phyloP scores from a whole-genome alignment of 352 stramenopile species.

The Globisporangium uncinulatum region DNA sequence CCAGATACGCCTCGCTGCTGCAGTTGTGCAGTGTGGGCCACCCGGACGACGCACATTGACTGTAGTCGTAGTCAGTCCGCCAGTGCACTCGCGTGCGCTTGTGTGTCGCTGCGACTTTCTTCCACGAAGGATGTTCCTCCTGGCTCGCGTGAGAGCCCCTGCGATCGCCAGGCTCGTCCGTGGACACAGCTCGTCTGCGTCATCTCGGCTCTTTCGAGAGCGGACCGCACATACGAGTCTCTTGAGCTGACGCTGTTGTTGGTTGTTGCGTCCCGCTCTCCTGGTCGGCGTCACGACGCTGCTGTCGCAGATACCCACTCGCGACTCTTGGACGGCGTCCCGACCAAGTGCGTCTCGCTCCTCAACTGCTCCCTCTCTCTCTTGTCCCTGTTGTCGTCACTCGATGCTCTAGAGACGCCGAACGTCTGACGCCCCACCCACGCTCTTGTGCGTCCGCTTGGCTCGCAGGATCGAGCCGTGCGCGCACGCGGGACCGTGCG shows the following conservation, averaged over 20 bases:
- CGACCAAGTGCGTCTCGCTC: constrained; percentile 37
- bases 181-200: constrained; percentile 6
- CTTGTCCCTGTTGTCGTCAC: background rate
- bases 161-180: constrained; percentile 15
- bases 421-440: background rate
- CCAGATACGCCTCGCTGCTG: constrained; percentile 54
- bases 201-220: background rate
- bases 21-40: constrained; percentile 28
- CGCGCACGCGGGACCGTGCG: constrained; percentile 82
- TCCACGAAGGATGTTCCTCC: constrained; percentile 19
- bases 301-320: constrained; percentile 27
- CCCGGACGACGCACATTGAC: constrained; percentile 47
- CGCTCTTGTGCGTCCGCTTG: background rate
- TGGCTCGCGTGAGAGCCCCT: constrained; percentile 16
- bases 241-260: constrained; percentile 3
- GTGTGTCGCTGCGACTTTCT: background rate
- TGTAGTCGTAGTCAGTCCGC: background rate
- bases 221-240: background rate
- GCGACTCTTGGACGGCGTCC: constrained; percentile 37
- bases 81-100: background rate
- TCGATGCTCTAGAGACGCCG: too few relatives aligned
- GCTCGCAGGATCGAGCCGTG: constrained; percentile 72
- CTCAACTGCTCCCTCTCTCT: background rate
- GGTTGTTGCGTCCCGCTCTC: constrained; percentile 7
- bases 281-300: constrained; percentile 38